phyloP scores from a whole-genome alignment of 768 basidiomycete species.

The Boletus sensibilis region DNA sequence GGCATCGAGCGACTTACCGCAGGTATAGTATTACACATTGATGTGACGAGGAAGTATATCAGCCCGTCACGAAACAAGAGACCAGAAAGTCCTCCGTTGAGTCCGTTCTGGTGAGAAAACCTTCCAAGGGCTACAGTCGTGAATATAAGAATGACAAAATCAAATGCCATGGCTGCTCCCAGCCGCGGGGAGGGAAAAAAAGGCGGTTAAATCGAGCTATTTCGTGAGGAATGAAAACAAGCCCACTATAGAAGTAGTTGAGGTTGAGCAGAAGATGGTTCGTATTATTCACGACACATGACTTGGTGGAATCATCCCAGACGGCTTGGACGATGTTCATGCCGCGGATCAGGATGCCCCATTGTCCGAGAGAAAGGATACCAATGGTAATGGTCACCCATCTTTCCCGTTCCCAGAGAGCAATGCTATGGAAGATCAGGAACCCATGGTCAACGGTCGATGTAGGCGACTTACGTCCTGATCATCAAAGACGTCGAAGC shows the following conservation, averaged over 20 bases:
- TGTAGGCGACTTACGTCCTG: conserved; percentile 47
- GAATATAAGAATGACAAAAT: conserved; percentile 56
- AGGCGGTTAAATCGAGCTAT: background rate
- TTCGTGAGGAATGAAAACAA: background rate
- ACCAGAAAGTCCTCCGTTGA: conserved; percentile 59
- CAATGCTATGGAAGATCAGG: conserved; percentile 47
- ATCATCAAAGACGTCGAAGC: conserved; percentile 61
- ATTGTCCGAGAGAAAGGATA: conserved; percentile 58
- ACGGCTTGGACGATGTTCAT: conserved; percentile 62
- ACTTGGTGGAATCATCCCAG: conserved; percentile 42
- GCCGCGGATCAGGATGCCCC: conserved; percentile 64
- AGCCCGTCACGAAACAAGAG: conserved; percentile 74
- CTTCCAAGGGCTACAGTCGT: conserved; percentile 53
- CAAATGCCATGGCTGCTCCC: conserved; percentile 63
- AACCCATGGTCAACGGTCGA: conserved; percentile 14
- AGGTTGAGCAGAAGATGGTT: conserved; percentile 57
- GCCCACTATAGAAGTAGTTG: conserved; percentile 71
- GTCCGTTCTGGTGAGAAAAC: conserved; percentile 47
- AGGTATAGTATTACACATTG: conserved; percentile 63
- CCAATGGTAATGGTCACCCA: conserved; percentile 51
- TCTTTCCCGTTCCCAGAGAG: conserved; percentile 64
- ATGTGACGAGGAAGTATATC: conserved; percentile 65
- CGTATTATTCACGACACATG: conserved; percentile 53
- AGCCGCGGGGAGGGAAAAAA: background rate
- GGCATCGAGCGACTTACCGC: conserved; percentile 44